Conservation (phyloP, 805 yeast genomes). For the Ogataea henricii region DNA sequence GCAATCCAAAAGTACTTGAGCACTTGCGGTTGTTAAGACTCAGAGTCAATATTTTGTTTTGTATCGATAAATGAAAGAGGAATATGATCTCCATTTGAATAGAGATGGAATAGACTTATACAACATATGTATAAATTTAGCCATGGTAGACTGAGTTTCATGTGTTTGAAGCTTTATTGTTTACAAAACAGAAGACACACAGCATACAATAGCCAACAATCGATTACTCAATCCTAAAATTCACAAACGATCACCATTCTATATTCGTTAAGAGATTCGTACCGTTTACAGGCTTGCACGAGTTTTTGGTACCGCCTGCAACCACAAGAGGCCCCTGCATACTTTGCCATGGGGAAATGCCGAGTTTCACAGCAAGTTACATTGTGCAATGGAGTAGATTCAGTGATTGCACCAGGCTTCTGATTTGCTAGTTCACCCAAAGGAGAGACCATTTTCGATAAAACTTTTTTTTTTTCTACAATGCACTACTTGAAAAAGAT, state of each 20-base stretch:
- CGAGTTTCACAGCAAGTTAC: not conserved
- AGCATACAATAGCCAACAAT: conserved; percentile 2
- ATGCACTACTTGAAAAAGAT: not conserved
- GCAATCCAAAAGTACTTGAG: not conserved
- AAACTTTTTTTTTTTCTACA: not conserved
- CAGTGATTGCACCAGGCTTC: not conserved
- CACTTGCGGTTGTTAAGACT: not conserved
- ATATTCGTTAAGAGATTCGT: not conserved
- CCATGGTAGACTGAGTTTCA: not conserved
- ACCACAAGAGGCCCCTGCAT: conserved; percentile 1
- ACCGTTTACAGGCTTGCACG: not conserved
- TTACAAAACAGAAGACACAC: not conserved
- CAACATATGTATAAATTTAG: not conserved
- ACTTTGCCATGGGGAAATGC: not conserved
- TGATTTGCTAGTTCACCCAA: conserved; percentile 1
- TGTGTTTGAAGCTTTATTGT: not conserved
- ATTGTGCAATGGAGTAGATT: not conserved
- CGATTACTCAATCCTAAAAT: not conserved
- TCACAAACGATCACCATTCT: not conserved
- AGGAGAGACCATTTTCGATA: not conserved
- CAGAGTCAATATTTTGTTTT: not conserved
- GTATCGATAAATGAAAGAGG: too few relatives aligned
- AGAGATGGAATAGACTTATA: not conserved
- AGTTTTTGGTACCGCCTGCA: not conserved
- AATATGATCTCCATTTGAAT: not conserved